Evolutionary conservation across 2,329 filamentous ascomycete species (phyloP).

Genomic region (Chrysoporthe austroafricana): DNA sequence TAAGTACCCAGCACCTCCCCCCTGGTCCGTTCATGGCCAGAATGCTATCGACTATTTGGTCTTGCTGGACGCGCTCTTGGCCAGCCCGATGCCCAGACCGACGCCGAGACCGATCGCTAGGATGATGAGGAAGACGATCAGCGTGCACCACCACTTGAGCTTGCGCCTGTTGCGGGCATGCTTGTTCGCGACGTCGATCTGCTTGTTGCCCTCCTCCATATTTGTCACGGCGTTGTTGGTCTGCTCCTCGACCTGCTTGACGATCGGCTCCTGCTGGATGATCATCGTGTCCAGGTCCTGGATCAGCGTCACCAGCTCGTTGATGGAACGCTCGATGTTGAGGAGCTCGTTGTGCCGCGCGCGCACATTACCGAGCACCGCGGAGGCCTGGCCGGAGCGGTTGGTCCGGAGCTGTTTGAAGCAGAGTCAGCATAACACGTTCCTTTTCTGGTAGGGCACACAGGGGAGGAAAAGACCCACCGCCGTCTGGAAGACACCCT

Average conservation of each 20-base stretch:
- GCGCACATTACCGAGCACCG: constrained; percentile 76
- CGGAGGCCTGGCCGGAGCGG: constrained; percentile 72
- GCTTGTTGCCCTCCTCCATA: constrained; percentile 69
- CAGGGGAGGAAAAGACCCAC: constrained; percentile 53
- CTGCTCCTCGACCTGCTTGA: constrained; percentile 66
- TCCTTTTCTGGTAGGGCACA: not conserved
- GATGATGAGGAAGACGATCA: constrained; percentile 62
- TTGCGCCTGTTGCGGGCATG: constrained; percentile 69
- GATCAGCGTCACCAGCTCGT: constrained; percentile 72
- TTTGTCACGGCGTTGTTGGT: constrained; percentile 68
- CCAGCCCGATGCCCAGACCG: constrained; percentile 54
- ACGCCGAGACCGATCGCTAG: constrained; percentile 59
- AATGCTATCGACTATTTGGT: not conserved
- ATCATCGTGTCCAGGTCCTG: constrained; percentile 75
- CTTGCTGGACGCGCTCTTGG: constrained; percentile 17
- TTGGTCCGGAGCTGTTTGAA: constrained; percentile 70
- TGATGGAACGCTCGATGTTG: constrained; percentile 76
- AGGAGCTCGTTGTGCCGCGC: constrained; percentile 83
- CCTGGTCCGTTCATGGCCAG: not conserved
- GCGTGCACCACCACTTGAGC: constrained; percentile 81
- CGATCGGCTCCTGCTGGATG: constrained; percentile 69
- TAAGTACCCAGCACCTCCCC: not conserved
- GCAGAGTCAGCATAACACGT: not conserved
- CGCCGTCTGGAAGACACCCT: constrained; percentile 81
- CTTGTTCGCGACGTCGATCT: constrained; percentile 70